These are phyloP conservation scores for Chlorella sp. DNA, from an alignment of 139 green algal genomes.

Conservation along the genomic window DNA sequence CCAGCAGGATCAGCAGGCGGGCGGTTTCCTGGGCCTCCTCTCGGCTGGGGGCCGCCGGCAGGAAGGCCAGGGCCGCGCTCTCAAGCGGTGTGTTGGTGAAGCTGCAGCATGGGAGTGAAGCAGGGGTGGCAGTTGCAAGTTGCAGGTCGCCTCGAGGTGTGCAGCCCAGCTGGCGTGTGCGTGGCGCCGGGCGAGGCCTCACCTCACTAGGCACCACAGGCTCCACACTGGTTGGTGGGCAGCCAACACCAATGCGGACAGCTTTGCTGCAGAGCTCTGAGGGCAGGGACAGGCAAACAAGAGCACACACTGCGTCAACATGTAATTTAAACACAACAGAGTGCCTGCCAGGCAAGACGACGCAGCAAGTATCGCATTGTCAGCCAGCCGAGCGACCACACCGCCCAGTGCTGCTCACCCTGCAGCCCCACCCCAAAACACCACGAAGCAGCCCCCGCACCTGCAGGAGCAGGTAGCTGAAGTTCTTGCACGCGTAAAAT, in stretches of 20 bases:
- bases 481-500: conserved; percentile 75
- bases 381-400: too few relatives aligned
- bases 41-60: conserved; percentile 38
- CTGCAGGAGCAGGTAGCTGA: conserved; percentile 70
- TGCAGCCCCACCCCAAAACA: neutral
- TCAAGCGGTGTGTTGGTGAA: conserved; percentile 70
- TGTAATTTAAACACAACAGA: too few relatives aligned
- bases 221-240: conserved; percentile 71
- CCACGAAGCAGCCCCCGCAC: conserved; percentile 14
- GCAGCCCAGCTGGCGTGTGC: neutral
- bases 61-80: conserved; percentile 68
- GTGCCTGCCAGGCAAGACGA: too few relatives aligned
- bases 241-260: conserved; percentile 61
- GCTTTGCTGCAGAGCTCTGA: conserved; percentile 54
- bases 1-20: conserved; percentile 44
- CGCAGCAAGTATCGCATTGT: too few relatives aligned
- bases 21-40: conserved; percentile 29
- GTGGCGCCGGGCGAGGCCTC: too few relatives aligned
- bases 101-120: too few relatives aligned
- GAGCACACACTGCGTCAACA: too few relatives aligned
- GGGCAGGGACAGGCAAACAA: neutral
- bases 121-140: too few relatives aligned
- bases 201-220: conserved; percentile 42
- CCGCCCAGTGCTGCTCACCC: too few relatives aligned
- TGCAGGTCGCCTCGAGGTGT: neutral